These are phyloP conservation scores for Phaeomoniella chlamydospora DNA, from an alignment of 2,329 filamentous ascomycete genomes.

Conservation along the genomic window DNA sequence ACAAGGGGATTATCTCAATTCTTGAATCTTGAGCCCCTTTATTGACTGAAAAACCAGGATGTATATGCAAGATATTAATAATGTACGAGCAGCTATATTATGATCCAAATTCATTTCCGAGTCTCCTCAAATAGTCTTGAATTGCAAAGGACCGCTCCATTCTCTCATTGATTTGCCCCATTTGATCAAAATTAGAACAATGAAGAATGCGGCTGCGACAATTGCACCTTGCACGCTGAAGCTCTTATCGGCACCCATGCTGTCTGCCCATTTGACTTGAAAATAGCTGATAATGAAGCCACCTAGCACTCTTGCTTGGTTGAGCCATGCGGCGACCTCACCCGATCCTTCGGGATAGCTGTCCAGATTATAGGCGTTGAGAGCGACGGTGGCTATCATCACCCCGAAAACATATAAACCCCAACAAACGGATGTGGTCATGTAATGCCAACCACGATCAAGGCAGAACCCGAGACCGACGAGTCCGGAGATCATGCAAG, in stretches of 20 bases:
- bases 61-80: too few species aligned
- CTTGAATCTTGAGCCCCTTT: too few species aligned
- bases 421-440: constrained; percentile 34
- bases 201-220: constrained; percentile 19
- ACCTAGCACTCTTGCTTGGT: constrained; percentile 32
- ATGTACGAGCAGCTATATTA: too few species aligned
- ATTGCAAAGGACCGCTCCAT: constrained; percentile 20
- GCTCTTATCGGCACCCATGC: constrained; percentile 26
- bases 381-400: constrained; percentile 24
- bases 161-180: constrained; percentile 23
- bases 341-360: constrained; percentile 40
- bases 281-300: constrained; percentile 35
- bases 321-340: constrained; percentile 38
- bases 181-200: constrained; percentile 24
- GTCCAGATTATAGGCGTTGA: constrained; percentile 39
- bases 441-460: constrained; percentile 35
- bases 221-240: constrained; percentile 34
- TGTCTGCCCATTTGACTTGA: constrained; percentile 34
- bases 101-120: too few species aligned
- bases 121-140: constrained; percentile 15
- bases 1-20: too few species aligned
- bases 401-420: constrained; percentile 31
- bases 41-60: too few species aligned
- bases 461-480: constrained; percentile 39
- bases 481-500: constrained; percentile 35